Percentiles rank a stretch among this genome's conserved stretches.
Conservation (phyloP, 345 rosid species). For the Moringa oleifera region DNA sequence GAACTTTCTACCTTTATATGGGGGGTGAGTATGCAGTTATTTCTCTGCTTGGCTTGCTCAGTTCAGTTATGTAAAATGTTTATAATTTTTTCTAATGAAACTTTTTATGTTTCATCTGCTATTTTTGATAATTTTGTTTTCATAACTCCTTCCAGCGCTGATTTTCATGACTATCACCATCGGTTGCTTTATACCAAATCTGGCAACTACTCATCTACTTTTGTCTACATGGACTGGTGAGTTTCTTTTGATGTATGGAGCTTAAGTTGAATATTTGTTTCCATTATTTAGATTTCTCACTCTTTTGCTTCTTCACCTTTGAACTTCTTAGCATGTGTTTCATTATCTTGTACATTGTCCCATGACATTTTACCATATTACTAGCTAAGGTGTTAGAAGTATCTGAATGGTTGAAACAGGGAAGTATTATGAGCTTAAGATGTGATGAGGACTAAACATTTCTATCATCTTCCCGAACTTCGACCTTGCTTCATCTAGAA, state of each 20-base stretch:
- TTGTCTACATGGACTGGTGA: conserved; percentile 96
- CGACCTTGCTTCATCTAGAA: too few relatives aligned
- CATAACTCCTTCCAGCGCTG: conserved; percentile 53
- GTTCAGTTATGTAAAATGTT: too few relatives aligned
- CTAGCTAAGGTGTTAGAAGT: background rate
- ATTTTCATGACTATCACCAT: conserved; percentile 98
- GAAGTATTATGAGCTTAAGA: too few relatives aligned
- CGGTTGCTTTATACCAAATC: conserved; percentile 94
- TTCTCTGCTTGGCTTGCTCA: background rate
- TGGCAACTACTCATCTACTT: conserved; percentile 94
- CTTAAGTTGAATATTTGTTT: background rate
- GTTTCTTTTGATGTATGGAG: conserved; percentile 14
- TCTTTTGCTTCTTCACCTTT: background rate
- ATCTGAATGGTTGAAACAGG: too few relatives aligned
- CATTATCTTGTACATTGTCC: background rate
- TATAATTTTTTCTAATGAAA: background rate
- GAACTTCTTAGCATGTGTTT: background rate
- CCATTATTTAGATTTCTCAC: background rate
- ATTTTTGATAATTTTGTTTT: conserved; percentile 9
- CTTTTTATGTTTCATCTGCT: conserved; percentile 1
- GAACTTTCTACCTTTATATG: conserved; percentile 86
- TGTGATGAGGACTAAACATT: too few relatives aligned
- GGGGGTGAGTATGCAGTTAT: conserved; percentile 64
- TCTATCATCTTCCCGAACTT: too few relatives aligned
- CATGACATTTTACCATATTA: background rate